A percentile compares a stretch with the other conserved stretches of the same genome.
Conservation (phyloP, 1,139 yeast species). For the Yamadazyma diospyri region DNA sequence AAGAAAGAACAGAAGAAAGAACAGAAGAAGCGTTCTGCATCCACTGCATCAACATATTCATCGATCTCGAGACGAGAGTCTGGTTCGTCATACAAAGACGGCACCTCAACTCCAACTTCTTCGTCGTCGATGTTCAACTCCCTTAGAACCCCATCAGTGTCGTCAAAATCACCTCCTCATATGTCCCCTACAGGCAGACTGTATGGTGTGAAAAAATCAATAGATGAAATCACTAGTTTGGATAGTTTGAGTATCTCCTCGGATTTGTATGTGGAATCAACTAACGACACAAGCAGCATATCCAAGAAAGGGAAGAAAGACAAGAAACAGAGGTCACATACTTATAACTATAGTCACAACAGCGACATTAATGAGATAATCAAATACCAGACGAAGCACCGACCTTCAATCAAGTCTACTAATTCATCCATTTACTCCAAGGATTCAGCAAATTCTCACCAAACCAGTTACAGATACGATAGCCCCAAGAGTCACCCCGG, state of each 20-base stretch:
- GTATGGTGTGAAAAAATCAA: conserved; percentile 4
- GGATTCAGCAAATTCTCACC: not conserved
- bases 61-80: not conserved
- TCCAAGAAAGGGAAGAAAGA: conserved; percentile 4
- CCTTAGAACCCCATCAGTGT: conserved; percentile 8
- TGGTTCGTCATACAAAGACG: too few relatives aligned
- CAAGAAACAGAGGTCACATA: conserved; percentile 7
- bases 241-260: conserved; percentile 13
- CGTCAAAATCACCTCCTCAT: conserved; percentile 2
- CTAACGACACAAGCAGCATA: too few relatives aligned
- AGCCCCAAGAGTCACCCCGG: not conserved
- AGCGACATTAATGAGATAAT: conserved; percentile 14
- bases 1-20: conserved; percentile 1
- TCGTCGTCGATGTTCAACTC: conserved; percentile 1
- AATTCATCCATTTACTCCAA: conserved; percentile 6
- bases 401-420: conserved; percentile 5
- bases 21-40: not conserved
- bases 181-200: not conserved
- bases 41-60: conserved; percentile 5
- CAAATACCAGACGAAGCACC: conserved; percentile 7
- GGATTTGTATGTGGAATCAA: conserved; percentile 3
- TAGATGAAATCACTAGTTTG: conserved; percentile 15
- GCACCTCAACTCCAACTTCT: too few relatives aligned
- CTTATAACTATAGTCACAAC: conserved; percentile 13
- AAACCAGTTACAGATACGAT: not conserved